These are phyloP conservation scores for Artemisia tridentata DNA, from an alignment of 129 eudicot genomes.

Conservation along the genomic window DNA sequence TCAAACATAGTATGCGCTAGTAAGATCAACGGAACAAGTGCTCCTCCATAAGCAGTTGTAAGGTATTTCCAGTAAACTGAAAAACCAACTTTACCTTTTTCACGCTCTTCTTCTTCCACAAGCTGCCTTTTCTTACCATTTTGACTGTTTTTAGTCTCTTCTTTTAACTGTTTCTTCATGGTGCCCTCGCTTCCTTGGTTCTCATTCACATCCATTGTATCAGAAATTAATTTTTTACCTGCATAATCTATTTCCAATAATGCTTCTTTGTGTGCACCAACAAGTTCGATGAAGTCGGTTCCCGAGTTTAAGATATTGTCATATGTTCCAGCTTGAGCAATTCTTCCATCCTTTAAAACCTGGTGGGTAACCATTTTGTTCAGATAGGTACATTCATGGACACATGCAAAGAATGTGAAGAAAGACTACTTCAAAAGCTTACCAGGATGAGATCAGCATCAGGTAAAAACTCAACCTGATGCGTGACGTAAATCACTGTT, in stretches of 20 bases:
- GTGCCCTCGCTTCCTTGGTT: slow-evolving; percentile 1
- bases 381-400: not conserved
- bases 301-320: slow-evolving; percentile 57
- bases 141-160: slow-evolving; percentile 26
- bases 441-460: slow-evolving; percentile 83
- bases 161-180: slow-evolving; percentile 1
- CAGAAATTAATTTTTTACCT: slow-evolving; percentile 15
- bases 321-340: slow-evolving; percentile 82
- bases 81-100: slow-evolving; percentile 72
- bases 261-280: slow-evolving; percentile 82
- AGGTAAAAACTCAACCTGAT: slow-evolving; percentile 89
- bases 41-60: slow-evolving; percentile 82
- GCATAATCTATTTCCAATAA: slow-evolving; percentile 55
- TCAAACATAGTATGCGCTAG: slow-evolving; percentile 64
- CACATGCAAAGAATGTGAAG: not conserved
- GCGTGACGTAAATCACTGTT: slow-evolving; percentile 80
- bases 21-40: slow-evolving; percentile 65
- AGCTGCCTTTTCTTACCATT: slow-evolving; percentile 57
- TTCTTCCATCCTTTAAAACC: slow-evolving; percentile 85
- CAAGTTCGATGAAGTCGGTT: slow-evolving; percentile 70
- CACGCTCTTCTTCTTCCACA: slow-evolving; percentile 88
- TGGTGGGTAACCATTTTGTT: slow-evolving; percentile 16
- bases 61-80: slow-evolving; percentile 78
- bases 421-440: slow-evolving; percentile 17
- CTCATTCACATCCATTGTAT: slow-evolving; percentile 9